phyloP scores from a whole-genome alignment of 768 basidiomycete species.

The Hypholoma sublateritium region DNA sequence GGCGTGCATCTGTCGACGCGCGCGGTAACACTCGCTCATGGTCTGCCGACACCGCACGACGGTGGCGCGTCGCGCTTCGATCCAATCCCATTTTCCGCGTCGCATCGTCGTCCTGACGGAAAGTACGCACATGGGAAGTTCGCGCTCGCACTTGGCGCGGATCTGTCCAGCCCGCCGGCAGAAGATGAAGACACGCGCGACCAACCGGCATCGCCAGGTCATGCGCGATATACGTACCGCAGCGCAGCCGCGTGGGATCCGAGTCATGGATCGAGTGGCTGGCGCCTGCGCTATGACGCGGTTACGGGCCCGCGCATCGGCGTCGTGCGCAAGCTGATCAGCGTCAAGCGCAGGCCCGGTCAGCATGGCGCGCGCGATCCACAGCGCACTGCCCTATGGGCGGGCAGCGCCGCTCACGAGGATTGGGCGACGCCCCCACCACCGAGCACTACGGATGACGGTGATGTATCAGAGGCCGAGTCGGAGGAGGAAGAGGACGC shows the following conservation, averaged over 20 bases:
- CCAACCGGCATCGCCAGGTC: conserved; percentile 4
- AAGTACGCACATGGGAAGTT: conserved; percentile 82
- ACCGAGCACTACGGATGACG: conserved; percentile 21
- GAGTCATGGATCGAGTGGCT: conserved; percentile 27
- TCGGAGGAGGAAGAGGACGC: conserved; percentile 28
- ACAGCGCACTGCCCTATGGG: conserved; percentile 20
- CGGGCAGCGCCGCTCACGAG: conserved; percentile 42
- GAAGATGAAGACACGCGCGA: conserved; percentile 35
- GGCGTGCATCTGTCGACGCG: conserved; percentile 34
- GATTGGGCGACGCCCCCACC: conserved; percentile 41
- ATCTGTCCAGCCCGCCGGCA: conserved; percentile 58
- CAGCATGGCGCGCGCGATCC: conserved; percentile 33
- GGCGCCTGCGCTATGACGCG: conserved; percentile 55
- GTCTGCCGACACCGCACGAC: background rate
- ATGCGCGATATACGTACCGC: background rate
- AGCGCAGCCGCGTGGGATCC: background rate
- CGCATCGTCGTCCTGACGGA: conserved; percentile 62
- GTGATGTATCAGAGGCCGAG: conserved; percentile 27
- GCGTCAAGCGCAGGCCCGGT: conserved; percentile 62
- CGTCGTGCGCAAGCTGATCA: conserved; percentile 65
- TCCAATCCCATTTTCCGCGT: conserved; percentile 70
- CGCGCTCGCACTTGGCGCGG: conserved; percentile 21
- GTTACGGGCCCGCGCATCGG: conserved; percentile 74
- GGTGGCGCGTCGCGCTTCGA: conserved; percentile 47
- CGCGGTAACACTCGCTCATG: conserved; percentile 24